These are phyloP conservation scores for Alternaria sp. DNA, from an alignment of 2,329 filamentous ascomycete species.

Conservation along the genomic window DNA sequence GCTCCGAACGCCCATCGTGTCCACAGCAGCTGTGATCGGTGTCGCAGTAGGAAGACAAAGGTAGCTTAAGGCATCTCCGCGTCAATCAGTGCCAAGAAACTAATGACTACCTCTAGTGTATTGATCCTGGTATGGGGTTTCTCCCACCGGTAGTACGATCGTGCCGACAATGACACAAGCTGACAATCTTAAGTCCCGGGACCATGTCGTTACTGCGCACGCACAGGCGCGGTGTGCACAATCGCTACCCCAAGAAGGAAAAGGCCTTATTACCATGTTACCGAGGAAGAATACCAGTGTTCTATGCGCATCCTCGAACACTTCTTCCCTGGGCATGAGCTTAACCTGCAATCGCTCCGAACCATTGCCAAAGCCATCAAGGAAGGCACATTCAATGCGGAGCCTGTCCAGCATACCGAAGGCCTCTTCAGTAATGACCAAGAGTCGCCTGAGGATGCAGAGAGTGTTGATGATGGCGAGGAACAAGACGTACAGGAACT, in stretches of 20 bases:
- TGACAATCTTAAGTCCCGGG: constrained; percentile 44
- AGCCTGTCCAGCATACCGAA: constrained; percentile 31
- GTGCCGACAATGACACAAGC: constrained; percentile 10
- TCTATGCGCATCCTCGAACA: constrained; percentile 47
- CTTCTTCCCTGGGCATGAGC: constrained; percentile 46
- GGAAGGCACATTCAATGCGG: constrained; percentile 36
- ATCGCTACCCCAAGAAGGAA: constrained; percentile 47
- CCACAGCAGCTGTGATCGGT: constrained; percentile 48
- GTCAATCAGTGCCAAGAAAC: constrained; percentile 27
- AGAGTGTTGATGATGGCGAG: constrained; percentile 33
- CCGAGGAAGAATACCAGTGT: constrained; percentile 49
- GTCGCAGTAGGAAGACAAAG: constrained; percentile 48
- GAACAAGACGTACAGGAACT: constrained; percentile 42
- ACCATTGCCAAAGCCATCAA: constrained; percentile 43
- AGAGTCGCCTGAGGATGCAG: constrained; percentile 32
- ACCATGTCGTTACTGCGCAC: constrained; percentile 48
- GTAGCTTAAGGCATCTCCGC: constrained; percentile 21
- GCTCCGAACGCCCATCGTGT: constrained; percentile 41
- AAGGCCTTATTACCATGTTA: constrained; percentile 49
- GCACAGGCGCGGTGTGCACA: constrained; percentile 44
- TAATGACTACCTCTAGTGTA: constrained; percentile 41
- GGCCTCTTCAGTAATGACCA: constrained; percentile 30
- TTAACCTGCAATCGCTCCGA: constrained; percentile 43
- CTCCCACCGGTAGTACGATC: constrained; percentile 1
- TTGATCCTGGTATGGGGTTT: constrained; percentile 45